These are phyloP conservation scores for Solanum lycopersicoides DNA, from an alignment of 257 asterid genomes.

Conservation along the genomic window DNA sequence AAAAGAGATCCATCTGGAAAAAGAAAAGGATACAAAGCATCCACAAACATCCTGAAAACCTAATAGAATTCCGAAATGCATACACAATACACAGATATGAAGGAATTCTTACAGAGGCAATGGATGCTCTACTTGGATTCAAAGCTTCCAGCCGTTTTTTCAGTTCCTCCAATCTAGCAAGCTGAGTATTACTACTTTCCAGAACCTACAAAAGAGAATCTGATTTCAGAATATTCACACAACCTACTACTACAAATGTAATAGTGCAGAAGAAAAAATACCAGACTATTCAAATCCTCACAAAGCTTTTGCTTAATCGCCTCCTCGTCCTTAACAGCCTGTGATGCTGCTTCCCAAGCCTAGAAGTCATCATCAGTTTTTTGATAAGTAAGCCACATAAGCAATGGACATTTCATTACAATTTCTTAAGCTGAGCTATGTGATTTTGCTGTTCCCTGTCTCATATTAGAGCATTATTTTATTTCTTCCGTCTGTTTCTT, in stretches of 20 bases:
- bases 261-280: constrained; percentile 6
- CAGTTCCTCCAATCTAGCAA: constrained; percentile 81
- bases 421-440: not conserved
- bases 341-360: constrained; percentile 79
- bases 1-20: not conserved
- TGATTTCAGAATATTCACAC: not conserved
- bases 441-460: not conserved
- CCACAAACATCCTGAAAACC: not conserved
- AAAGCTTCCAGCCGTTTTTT: constrained; percentile 83
- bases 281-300: constrained; percentile 66
- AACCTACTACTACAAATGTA: not conserved
- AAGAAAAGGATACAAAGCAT: not conserved
- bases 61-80: not conserved
- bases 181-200: constrained; percentile 72
- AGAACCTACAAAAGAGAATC: constrained; percentile 46
- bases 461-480: not conserved
- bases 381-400: not conserved
- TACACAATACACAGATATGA: not conserved
- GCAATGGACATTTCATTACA: not conserved
- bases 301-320: constrained; percentile 59
- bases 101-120: constrained; percentile 35
- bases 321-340: constrained; percentile 75
- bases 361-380: constrained; percentile 4
- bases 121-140: constrained; percentile 73
- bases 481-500: not conserved